These are phyloP conservation scores for Voacanga thouarsii DNA, from an alignment of 257 asterid species.

Conservation along the genomic window DNA sequence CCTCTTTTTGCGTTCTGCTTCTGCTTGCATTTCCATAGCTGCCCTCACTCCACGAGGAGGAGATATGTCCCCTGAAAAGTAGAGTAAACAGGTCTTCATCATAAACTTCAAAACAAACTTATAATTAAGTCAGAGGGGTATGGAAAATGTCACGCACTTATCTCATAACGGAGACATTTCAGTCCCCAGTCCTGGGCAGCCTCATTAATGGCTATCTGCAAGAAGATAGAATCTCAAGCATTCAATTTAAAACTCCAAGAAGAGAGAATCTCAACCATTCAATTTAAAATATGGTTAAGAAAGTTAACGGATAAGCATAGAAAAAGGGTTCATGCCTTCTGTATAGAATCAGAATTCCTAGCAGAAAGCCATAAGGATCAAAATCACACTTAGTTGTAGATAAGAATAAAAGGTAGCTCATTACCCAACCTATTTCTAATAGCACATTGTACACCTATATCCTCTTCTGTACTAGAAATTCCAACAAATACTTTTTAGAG, in stretches of 20 bases:
- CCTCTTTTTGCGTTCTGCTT: constrained; percentile 94
- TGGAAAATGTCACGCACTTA: constrained; percentile 54
- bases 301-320: neutral
- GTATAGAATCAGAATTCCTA: neutral
- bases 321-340: neutral
- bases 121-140: neutral
- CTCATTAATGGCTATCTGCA: constrained; percentile 74
- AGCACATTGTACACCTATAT: neutral
- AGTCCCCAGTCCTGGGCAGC: constrained; percentile 92
- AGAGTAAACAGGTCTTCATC: neutral
- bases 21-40: constrained; percentile 98
- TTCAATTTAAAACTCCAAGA: constrained; percentile 15
- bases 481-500: neutral
- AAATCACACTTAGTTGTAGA: neutral
- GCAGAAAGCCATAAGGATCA: neutral
- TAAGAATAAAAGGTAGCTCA: neutral
- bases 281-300: neutral
- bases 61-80: constrained; percentile 73
- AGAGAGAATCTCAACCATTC: constrained; percentile 9
- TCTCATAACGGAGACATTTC: constrained; percentile 90
- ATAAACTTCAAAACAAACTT: neutral
- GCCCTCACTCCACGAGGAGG: constrained; percentile 88
- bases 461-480: neutral
- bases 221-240: constrained; percentile 8
- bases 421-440: neutral